These are phyloP conservation scores for Thalassiosira delicatula DNA, from an alignment of 352 stramenopile genomes.

Conservation along the genomic window DNA sequence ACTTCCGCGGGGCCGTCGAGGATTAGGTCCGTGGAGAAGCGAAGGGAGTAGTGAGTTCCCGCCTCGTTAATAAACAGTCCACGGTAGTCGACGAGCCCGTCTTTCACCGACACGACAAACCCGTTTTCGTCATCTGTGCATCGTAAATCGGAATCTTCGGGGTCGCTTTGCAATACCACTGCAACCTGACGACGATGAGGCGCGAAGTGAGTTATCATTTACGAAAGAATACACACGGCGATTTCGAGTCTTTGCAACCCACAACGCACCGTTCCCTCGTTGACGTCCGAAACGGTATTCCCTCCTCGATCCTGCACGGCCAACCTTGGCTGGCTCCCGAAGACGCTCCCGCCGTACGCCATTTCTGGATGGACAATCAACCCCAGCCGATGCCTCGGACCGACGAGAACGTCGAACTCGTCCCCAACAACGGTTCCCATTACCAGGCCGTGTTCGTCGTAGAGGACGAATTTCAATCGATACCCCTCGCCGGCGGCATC, in stretches of 20 bases:
- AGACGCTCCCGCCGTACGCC: slow-evolving; percentile 60
- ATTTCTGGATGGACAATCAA: slow-evolving; percentile 59
- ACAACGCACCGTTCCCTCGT: slow-evolving; percentile 55
- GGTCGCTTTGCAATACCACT: slow-evolving; percentile 47
- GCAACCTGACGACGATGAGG: slow-evolving; percentile 38
- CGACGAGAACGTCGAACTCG: slow-evolving; percentile 58
- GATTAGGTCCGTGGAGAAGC: slow-evolving; percentile 59
- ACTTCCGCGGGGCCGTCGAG: slow-evolving; percentile 47
- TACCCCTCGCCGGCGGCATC: slow-evolving; percentile 56
- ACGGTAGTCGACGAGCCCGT: slow-evolving; percentile 56
- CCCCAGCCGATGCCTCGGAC: slow-evolving; percentile 52
- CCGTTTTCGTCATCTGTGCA: slow-evolving; percentile 39
- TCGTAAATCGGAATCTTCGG: slow-evolving; percentile 32
- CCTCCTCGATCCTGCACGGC: slow-evolving; percentile 66
- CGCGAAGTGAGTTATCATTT: background rate
- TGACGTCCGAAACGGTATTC: slow-evolving; percentile 61
- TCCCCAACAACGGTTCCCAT: slow-evolving; percentile 50
- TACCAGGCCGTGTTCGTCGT: slow-evolving; percentile 60
- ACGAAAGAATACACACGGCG: background rate
- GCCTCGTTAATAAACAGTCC: slow-evolving; percentile 70
- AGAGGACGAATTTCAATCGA: slow-evolving; percentile 62
- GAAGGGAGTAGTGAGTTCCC: slow-evolving; percentile 59
- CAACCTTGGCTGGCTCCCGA: slow-evolving; percentile 60
- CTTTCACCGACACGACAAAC: slow-evolving; percentile 38
- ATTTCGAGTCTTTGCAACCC: too few species aligned